Percentiles rank a stretch among this genome's conserved stretches.
These are phyloP conservation scores for Phylloporus sp. DNA, from an alignment of 1,284 basidiomycete species.

Conservation along the genomic window DNA sequence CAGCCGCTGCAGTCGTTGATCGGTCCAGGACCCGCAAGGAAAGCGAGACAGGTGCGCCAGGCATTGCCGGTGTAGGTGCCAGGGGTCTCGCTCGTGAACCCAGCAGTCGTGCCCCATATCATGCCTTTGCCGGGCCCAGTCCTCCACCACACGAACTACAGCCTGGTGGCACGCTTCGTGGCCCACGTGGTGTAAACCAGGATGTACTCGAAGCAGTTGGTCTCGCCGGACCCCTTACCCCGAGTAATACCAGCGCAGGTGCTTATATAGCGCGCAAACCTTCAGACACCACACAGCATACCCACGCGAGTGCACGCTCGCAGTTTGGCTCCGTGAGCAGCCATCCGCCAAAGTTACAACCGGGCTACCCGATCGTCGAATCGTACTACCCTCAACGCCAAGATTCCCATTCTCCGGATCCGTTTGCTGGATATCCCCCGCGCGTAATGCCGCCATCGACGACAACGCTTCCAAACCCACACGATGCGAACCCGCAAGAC, in stretches of 20 bases:
- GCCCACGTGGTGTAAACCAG: slow-evolving; percentile 28
- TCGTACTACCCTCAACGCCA: slow-evolving; percentile 32
- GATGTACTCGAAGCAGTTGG: slow-evolving; percentile 42
- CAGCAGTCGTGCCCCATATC: slow-evolving; percentile 51
- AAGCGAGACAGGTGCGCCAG: slow-evolving; percentile 42
- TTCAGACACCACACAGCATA: slow-evolving; percentile 36
- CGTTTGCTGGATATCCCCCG: slow-evolving; percentile 37
- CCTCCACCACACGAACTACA: slow-evolving; percentile 24
- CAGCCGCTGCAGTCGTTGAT: slow-evolving; percentile 36
- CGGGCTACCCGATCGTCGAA: slow-evolving; percentile 38
- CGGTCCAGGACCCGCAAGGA: slow-evolving; percentile 43
- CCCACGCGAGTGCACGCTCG: slow-evolving; percentile 32
- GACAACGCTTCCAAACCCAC: slow-evolving; percentile 35
- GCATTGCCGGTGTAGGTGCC: slow-evolving; percentile 48
- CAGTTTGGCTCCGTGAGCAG: slow-evolving; percentile 31
- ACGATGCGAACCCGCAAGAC: slow-evolving; percentile 13
- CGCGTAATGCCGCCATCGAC: slow-evolving; percentile 25
- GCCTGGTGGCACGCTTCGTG: slow-evolving; percentile 20
- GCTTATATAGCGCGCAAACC: slow-evolving; percentile 24
- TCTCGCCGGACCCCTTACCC: slow-evolving; percentile 28
- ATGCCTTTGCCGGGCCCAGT: slow-evolving; percentile 53
- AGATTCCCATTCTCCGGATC: slow-evolving; percentile 32
- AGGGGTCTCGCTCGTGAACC: slow-evolving; percentile 49
- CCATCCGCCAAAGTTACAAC: slow-evolving; percentile 27
- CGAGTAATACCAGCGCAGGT: too few relatives aligned